Evolutionary conservation across 768 basidiomycete genomes (phyloP).

Genomic region (Russula emetica): DNA sequence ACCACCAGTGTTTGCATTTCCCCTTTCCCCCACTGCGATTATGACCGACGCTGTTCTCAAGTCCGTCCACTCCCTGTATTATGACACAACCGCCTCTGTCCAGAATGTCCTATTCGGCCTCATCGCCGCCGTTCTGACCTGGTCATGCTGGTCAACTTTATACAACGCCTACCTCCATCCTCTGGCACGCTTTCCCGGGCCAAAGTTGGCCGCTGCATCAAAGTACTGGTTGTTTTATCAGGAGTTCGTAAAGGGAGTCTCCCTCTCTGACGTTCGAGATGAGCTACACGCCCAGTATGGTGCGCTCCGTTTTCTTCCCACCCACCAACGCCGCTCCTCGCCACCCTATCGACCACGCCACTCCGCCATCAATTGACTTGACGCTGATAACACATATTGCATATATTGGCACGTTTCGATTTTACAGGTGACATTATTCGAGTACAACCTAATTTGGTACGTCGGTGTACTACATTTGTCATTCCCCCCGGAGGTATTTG

Average conservation of each 20-base stretch:
- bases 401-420: not conserved
- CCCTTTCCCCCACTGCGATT: not conserved
- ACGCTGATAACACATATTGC: too few species aligned
- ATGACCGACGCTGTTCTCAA: not conserved
- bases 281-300: conserved; percentile 40
- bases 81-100: not conserved
- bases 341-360: not conserved
- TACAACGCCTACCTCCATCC: conserved; percentile 26
- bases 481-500: not conserved
- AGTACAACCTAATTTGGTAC: conserved; percentile 41
- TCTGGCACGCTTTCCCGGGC: conserved; percentile 29
- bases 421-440: conserved; percentile 39
- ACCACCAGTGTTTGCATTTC: not conserved
- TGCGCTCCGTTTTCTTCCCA: conserved; percentile 25
- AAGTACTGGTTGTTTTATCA: conserved; percentile 27
- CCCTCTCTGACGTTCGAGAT: conserved; percentile 35
- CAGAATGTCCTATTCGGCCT: not conserved
- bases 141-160: not conserved
- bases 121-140: not conserved
- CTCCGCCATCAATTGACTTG: not conserved
- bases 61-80: not conserved
- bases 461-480: not conserved
- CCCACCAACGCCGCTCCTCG: not conserved
- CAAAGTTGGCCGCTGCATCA: conserved; percentile 26
- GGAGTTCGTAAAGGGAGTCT: conserved; percentile 25